phyloP scores from a whole-genome alignment of 352 stramenopile genomes.

The Thalassiosira livingstoniorum region DNA sequence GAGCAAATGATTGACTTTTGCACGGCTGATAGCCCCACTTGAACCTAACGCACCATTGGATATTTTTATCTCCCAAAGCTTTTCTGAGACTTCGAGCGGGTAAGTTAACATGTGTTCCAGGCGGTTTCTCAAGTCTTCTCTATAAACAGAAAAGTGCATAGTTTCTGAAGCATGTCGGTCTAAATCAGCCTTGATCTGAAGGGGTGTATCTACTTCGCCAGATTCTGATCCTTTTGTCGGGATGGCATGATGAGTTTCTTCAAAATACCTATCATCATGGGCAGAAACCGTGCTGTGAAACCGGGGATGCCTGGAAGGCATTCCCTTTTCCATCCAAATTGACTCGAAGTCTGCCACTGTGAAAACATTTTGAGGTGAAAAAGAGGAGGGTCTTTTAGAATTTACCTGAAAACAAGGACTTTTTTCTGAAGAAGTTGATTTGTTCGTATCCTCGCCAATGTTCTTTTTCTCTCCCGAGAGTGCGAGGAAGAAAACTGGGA shows the following conservation, averaged over 20 bases:
- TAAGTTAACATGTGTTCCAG: conserved; percentile 69
- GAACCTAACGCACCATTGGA: conserved; percentile 65
- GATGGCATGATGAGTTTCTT: conserved; percentile 45
- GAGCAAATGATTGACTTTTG: conserved; percentile 36
- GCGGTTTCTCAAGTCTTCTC: conserved; percentile 65
- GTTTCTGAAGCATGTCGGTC: conserved; percentile 60
- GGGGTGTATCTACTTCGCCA: conserved; percentile 29
- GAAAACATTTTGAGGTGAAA: conserved; percentile 39
- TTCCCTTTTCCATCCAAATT: conserved; percentile 57
- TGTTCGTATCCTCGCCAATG: background rate
- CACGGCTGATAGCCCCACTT: conserved; percentile 59
- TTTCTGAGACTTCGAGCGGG: conserved; percentile 66
- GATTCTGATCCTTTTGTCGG: background rate
- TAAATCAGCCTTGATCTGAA: conserved; percentile 45
- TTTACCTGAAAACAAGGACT: too few relatives aligned
- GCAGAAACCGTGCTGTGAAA: conserved; percentile 64
- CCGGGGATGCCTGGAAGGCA: conserved; percentile 64
- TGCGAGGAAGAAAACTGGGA: conserved; percentile 73
- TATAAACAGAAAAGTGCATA: conserved; percentile 63
- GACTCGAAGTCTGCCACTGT: conserved; percentile 63
- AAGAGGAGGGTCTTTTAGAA: too few relatives aligned
- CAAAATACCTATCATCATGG: conserved; percentile 58
- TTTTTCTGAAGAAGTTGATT: too few relatives aligned
- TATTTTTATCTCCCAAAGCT: conserved; percentile 74
- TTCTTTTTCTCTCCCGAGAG: conserved; percentile 51